These are phyloP conservation scores for Lecanicillium sp. DNA, from an alignment of 2,329 filamentous ascomycete species.

Conservation along the genomic window DNA sequence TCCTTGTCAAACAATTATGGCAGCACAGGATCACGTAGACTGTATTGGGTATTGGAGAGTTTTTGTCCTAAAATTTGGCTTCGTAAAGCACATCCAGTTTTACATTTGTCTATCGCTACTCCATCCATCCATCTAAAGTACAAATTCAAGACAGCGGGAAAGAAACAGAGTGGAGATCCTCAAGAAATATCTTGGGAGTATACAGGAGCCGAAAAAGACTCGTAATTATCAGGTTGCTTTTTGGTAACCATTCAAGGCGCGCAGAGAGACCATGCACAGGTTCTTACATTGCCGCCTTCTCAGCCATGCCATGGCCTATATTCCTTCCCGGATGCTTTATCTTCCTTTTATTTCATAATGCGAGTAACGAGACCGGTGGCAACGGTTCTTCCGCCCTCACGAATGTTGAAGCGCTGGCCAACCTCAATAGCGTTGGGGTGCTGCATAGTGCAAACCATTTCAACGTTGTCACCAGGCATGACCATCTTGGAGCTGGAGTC, in stretches of 20 bases:
- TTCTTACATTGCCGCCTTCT: neutral
- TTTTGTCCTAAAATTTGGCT: neutral
- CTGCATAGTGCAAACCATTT: slow-evolving; percentile 87
- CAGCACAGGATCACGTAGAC: too few species aligned
- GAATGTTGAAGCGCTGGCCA: slow-evolving; percentile 95
- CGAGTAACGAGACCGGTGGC: slow-evolving; percentile 77
- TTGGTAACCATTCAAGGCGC: neutral
- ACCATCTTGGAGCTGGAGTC: slow-evolving; percentile 69
- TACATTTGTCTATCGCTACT: slow-evolving; percentile 21
- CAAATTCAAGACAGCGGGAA: slow-evolving; percentile 26
- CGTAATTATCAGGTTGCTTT: slow-evolving; percentile 12
- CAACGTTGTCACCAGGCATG: slow-evolving; percentile 98
- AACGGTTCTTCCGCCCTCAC: slow-evolving; percentile 88
- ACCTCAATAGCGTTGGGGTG: slow-evolving; percentile 80
- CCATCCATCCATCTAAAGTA: slow-evolving; percentile 25
- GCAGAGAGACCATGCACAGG: neutral
- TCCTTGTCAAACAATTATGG: too few species aligned
- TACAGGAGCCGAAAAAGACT: slow-evolving; percentile 27
- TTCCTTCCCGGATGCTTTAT: too few species aligned
- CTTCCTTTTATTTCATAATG: slow-evolving; percentile 46
- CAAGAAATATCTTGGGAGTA: slow-evolving; percentile 22
- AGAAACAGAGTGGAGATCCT: slow-evolving; percentile 35
- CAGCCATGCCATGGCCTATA: neutral
- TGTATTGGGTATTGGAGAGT: too few species aligned
- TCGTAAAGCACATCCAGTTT: slow-evolving; percentile 8